These are phyloP conservation scores for Juglanconis juglandina DNA, from an alignment of 2,329 filamentous ascomycete species.

Conservation along the genomic window DNA sequence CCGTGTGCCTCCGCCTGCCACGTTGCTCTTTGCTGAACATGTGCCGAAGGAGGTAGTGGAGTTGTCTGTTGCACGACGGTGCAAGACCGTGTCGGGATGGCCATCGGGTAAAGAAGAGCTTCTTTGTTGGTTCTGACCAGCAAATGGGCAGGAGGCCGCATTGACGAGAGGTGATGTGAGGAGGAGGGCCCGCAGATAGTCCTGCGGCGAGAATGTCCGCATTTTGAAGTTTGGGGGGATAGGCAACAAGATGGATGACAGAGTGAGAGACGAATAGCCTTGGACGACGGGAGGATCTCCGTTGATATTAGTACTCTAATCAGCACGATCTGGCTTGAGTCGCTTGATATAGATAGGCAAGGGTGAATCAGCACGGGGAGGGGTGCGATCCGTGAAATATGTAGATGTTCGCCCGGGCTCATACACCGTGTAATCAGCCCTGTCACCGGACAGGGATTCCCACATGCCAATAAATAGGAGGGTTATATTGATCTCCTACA, in stretches of 20 bases:
- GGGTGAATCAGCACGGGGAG: too few species aligned
- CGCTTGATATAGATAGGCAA: too few species aligned
- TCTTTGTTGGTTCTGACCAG: not conserved
- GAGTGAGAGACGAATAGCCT: not conserved
- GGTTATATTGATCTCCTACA: too few species aligned
- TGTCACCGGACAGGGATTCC: too few species aligned
- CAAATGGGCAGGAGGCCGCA: slow-evolving; percentile 15
- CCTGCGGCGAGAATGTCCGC: not conserved
- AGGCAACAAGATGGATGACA: not conserved
- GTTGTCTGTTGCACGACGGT: not conserved
- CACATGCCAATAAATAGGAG: too few species aligned
- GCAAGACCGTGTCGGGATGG: not conserved
- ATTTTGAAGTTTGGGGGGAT: not conserved
- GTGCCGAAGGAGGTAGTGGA: slow-evolving; percentile 12
- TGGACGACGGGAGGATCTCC: not conserved
- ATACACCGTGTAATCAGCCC: too few species aligned
- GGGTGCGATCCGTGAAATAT: too few species aligned
- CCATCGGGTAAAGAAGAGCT: not conserved
- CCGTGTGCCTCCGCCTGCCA: slow-evolving; percentile 59
- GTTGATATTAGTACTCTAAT: not conserved
- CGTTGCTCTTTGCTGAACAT: slow-evolving; percentile 28
- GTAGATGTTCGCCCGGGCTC: too few species aligned
- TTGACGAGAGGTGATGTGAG: slow-evolving; percentile 7
- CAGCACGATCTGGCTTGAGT: not conserved
- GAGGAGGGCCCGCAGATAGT: slow-evolving; percentile 13